phyloP scores from a whole-genome alignment of 2,329 filamentous ascomycete species.

The Diplodia sapinea region DNA sequence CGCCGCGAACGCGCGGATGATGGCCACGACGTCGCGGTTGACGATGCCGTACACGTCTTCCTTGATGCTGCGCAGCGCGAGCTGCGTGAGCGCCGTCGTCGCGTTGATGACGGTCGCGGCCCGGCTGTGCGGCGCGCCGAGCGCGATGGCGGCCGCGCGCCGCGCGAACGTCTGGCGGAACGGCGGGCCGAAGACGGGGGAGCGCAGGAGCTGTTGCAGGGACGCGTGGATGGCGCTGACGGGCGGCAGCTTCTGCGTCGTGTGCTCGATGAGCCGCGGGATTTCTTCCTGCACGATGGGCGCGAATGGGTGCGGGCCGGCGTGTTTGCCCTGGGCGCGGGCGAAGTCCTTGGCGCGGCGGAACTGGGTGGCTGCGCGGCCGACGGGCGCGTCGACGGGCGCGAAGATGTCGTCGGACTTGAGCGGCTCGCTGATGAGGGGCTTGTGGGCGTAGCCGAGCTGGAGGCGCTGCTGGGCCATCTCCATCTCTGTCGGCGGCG shows the following conservation, averaged over 20 bases:
- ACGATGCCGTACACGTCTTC: constrained; percentile 89
- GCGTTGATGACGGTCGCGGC: constrained; percentile 54
- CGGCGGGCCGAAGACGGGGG: constrained; percentile 61
- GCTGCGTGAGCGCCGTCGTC: constrained; percentile 68
- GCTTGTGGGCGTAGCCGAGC: constrained; percentile 41
- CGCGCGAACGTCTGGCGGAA: constrained; percentile 74
- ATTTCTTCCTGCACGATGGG: constrained; percentile 36
- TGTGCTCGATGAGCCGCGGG: constrained; percentile 15
- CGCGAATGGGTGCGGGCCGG: constrained; percentile 21
- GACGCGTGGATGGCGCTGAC: constrained; percentile 6
- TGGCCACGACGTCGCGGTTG: constrained; percentile 76
- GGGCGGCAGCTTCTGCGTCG: constrained; percentile 8
- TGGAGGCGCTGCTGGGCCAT: constrained; percentile 8
- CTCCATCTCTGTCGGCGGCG: constrained; percentile 48
- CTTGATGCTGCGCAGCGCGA: constrained; percentile 73
- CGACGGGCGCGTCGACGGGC: constrained; percentile 46
- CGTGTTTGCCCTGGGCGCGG: constrained; percentile 52
- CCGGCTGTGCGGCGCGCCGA: constrained; percentile 76
- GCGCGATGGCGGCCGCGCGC: constrained; percentile 68
- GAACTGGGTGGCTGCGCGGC: constrained; percentile 47
- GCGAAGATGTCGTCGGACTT: constrained; percentile 57
- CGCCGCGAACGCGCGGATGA: constrained; percentile 74
- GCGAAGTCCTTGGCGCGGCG: constrained; percentile 51
- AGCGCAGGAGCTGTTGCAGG: constrained; percentile 33
- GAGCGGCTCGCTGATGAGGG: constrained; percentile 54